Evolutionary conservation across 73 alveolate genomes (phyloP), one percentile per base, ranked within the genome.

Genomic region (Tetrahymena thermophila): DNA sequence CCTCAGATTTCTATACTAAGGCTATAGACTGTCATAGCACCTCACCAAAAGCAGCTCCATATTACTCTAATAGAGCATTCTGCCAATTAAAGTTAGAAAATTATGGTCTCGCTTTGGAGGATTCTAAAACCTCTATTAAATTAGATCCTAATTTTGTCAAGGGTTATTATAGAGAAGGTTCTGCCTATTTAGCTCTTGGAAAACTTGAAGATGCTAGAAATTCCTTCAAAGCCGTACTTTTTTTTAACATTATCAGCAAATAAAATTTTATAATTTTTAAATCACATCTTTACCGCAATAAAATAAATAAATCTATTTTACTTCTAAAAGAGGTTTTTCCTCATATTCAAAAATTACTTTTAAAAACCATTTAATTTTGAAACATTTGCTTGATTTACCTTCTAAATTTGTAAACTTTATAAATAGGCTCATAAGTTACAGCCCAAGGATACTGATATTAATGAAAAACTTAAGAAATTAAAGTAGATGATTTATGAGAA

Each of bases 121-220:
- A 99, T 94, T 99, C 99, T 3, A 98, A 98, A 85, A 97, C 95
- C 38, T 97, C 99, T 34, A 97, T 99, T 37, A 98, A 98, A 93
- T 96, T 97, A 35, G 99, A 99, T 95, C 98, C 99, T 23, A 96
- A 96, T 85, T 98, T 94, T 96, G 94, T 96, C 14, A 99, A 99
- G 94, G 99, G 99, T 89, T 98, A 99, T 96, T 98, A 98, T 93
- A 96, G 99, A 93, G 96, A 99, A 94, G 99, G 99, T 10, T 94
- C 98, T 35, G 99, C 99, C 35, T 96, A 97, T 96, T 95, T 96
- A 37, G 97, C 98, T 23, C 97, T 99, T 93, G 95, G 96, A 31
- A 98, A 98, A 94, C 97, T 97, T 57, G 97, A 95, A 35, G 98
- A 96, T 57, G 99, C 99, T 35, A 93, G 98, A 40, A 96, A 98